Evolutionary conservation across 139 green algal species (phyloP).

Genomic region (Chlorella ohadii): DNA sequence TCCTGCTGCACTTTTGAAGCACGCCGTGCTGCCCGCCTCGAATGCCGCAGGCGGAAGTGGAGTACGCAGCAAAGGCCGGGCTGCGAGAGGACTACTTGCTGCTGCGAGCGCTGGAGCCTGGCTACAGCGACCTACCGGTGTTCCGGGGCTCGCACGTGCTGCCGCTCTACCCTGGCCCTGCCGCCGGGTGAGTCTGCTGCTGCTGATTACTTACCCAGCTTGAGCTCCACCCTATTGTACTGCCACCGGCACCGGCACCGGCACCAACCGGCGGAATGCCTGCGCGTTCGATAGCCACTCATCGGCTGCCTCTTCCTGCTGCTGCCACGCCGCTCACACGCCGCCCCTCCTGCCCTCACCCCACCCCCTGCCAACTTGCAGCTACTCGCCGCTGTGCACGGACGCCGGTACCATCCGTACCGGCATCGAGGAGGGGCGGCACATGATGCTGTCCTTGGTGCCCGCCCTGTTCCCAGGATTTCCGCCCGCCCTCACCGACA

Average conservation of each 20-base stretch:
- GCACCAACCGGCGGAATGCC: too few relatives aligned
- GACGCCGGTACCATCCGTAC: conserved; percentile 52
- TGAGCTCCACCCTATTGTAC: too few relatives aligned
- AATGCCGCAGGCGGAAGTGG: conserved; percentile 28
- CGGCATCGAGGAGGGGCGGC: conserved; percentile 63
- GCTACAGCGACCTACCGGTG: conserved; percentile 46
- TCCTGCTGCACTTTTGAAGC: too few relatives aligned
- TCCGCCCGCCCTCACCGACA: too few relatives aligned
- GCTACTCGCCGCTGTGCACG: conserved; percentile 68
- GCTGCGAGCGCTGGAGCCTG: conserved; percentile 19
- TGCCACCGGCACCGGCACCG: too few relatives aligned
- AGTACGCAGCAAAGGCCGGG: conserved; percentile 35
- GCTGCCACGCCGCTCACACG: too few relatives aligned
- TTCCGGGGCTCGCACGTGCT: conserved; percentile 56
- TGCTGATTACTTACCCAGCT: not conserved
- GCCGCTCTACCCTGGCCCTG: conserved; percentile 37
- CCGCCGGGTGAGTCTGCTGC: not conserved
- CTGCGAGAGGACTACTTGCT: conserved; percentile 62
- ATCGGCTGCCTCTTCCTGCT: too few relatives aligned
- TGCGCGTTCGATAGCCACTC: too few relatives aligned
- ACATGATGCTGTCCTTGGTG: conserved; percentile 32
- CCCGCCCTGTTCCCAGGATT: conserved; percentile 1
- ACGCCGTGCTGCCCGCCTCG: not conserved
- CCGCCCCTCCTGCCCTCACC: too few relatives aligned
- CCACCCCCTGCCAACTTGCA: not conserved